phyloP scores from a whole-genome alignment of 768 basidiomycete genomes.

The Phallus indusiatus region DNA sequence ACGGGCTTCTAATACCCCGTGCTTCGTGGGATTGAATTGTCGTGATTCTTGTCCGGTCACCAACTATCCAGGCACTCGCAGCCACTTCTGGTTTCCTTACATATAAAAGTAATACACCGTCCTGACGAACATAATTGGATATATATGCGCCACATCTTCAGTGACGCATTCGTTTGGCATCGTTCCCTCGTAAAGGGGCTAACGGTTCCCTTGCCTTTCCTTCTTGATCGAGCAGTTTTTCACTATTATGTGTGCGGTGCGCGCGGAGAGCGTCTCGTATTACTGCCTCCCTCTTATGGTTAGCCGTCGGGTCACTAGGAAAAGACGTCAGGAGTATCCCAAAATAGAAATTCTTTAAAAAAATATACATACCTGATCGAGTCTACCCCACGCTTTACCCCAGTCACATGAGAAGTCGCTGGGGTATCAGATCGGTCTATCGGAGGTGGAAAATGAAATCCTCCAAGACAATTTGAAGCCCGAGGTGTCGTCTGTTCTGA shows the following conservation, averaged over 20 bases:
- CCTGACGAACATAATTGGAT: too few species aligned
- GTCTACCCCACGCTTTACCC: constrained; percentile 27
- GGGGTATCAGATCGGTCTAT: constrained; percentile 22
- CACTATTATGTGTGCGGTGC: too few species aligned
- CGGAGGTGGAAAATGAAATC: constrained; percentile 40
- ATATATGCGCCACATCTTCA: constrained; percentile 15
- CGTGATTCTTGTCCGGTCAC: too few species aligned
- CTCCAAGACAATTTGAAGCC: constrained; percentile 32
- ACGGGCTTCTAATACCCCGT: too few species aligned
- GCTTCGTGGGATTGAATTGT: too few species aligned
- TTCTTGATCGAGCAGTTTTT: neutral
- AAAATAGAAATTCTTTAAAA: neutral
- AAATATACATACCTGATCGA: constrained; percentile 21
- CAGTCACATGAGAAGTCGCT: neutral
- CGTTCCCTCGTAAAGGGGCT: constrained; percentile 18
- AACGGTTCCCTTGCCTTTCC: constrained; percentile 4
- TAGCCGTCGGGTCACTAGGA: neutral
- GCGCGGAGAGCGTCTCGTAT: neutral
- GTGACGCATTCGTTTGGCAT: constrained; percentile 36
- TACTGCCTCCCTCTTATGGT: neutral
- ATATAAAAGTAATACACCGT: too few species aligned
- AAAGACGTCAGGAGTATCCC: neutral
- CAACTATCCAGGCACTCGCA: too few species aligned
- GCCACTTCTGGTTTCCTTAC: too few species aligned
- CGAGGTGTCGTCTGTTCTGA: constrained; percentile 8